Percentiles rank a stretch among this genome's conserved stretches.
Conservation (phyloP, 306 rosid genomes). For the Oxytropis ochrocephala region DNA sequence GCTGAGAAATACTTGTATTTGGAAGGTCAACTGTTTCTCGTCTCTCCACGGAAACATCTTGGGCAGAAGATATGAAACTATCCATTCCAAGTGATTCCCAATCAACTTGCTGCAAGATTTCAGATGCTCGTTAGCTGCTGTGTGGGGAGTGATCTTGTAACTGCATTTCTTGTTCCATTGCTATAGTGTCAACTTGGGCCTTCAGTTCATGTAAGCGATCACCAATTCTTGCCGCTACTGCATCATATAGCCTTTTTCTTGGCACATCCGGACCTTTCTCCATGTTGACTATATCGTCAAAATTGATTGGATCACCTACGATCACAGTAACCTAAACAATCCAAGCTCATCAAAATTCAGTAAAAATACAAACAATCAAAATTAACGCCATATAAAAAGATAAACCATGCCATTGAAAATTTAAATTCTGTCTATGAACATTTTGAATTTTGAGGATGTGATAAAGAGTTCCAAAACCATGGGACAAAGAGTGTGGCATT, state of each 20-base stretch:
- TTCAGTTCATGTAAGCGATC: constrained; percentile 56
- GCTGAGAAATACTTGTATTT: not conserved
- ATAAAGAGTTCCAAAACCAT: not conserved
- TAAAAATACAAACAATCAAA: not conserved
- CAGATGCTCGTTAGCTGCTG: constrained; percentile 42
- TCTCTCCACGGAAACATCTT: constrained; percentile 30
- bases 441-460: constrained; percentile 2
- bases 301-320: constrained; percentile 84
- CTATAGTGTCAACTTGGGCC: constrained; percentile 60
- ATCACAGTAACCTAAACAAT: constrained; percentile 68
- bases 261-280: constrained; percentile 43
- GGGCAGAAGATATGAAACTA: constrained; percentile 29
- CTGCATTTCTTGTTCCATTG: constrained; percentile 41
- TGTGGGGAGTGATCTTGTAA: constrained; percentile 22
- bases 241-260: constrained; percentile 57
- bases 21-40: constrained; percentile 33
- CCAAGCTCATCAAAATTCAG: constrained; percentile 1
- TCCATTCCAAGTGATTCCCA: constrained; percentile 84
- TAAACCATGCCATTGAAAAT: not conserved
- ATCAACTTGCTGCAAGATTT: constrained; percentile 67
- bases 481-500: not conserved
- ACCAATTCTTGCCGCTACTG: constrained; percentile 69
- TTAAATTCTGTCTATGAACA: constrained; percentile 1
- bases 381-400: not conserved
- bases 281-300: constrained; percentile 57